These are phyloP conservation scores for Cladorrhinum samala DNA, from an alignment of 495 filamentous ascomycete species.

Conservation along the genomic window DNA sequence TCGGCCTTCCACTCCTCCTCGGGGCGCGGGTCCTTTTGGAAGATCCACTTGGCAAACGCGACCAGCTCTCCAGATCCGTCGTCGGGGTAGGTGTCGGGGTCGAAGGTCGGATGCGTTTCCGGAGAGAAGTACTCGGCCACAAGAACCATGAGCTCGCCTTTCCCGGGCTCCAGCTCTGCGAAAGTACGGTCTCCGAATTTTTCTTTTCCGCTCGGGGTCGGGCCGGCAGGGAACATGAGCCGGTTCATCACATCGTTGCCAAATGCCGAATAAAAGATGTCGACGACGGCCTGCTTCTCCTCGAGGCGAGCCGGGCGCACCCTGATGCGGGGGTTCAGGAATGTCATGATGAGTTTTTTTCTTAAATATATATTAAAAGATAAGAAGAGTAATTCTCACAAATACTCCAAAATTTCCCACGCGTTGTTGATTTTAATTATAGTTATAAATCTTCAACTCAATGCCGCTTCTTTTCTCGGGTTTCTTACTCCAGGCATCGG, in stretches of 20 bases:
- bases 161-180: background rate
- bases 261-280: slow-evolving; percentile 21
- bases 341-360: slow-evolving; percentile 8
- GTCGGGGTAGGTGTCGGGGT: background rate
- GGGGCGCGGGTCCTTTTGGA: slow-evolving; percentile 13
- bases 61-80: slow-evolving; percentile 20
- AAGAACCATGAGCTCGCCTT: slow-evolving; percentile 10
- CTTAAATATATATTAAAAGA: too few species aligned
- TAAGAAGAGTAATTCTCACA: too few species aligned
- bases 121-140: slow-evolving; percentile 24
- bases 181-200: slow-evolving; percentile 14
- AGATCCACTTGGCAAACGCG: slow-evolving; percentile 22
- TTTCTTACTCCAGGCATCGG: too few species aligned
- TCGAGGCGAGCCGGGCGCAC: slow-evolving; percentile 22
- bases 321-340: slow-evolving; percentile 15
- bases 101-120: background rate
- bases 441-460: too few species aligned
- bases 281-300: slow-evolving; percentile 13
- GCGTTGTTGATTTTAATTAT: too few species aligned
- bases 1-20: slow-evolving; percentile 25
- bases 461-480: too few species aligned
- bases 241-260: slow-evolving; percentile 19
- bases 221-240: slow-evolving; percentile 21
- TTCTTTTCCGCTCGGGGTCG: slow-evolving; percentile 3
- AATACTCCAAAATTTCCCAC: too few species aligned